Conservation (phyloP, 2,329 filamentous ascomycete genomes). For the Aspergillus hortae region DNA sequence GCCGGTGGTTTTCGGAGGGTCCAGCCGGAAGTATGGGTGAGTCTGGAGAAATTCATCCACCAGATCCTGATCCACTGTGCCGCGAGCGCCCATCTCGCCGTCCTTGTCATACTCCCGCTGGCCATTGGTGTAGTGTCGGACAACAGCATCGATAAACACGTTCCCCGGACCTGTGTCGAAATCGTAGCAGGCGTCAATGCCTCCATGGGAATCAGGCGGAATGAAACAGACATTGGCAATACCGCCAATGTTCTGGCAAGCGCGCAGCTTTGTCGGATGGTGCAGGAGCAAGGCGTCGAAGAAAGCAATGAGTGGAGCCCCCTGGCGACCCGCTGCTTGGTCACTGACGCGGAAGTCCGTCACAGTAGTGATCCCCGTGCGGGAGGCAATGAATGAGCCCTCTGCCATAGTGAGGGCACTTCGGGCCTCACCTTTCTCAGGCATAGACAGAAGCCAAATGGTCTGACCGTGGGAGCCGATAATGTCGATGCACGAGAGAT, state of each 20-base stretch:
- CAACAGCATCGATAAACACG: constrained; percentile 54
- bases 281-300: constrained; percentile 56
- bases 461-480: constrained; percentile 55
- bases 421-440: constrained; percentile 44
- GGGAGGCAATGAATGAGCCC: constrained; percentile 52
- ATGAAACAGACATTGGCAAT: constrained; percentile 62
- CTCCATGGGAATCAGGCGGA: constrained; percentile 42
- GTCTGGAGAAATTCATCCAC: constrained; percentile 49
- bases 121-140: constrained; percentile 53
- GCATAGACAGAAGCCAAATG: constrained; percentile 56
- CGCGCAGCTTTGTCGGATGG: constrained; percentile 55
- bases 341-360: constrained; percentile 58
- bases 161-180: constrained; percentile 58
- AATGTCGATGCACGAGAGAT: too few species aligned
- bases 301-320: constrained; percentile 55
- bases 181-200: constrained; percentile 44
- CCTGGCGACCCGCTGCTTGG: constrained; percentile 54
- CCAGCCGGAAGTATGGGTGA: constrained; percentile 49
- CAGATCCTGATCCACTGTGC: constrained; percentile 49
- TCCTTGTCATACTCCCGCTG: constrained; percentile 50
- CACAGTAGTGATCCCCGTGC: constrained; percentile 57
- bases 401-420: constrained; percentile 57
- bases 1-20: constrained; percentile 57
- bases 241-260: constrained; percentile 60
- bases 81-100: constrained; percentile 49